Base-by-base conservation (phyloP, 2,329 filamentous ascomycete species). In the Monosporascus sp. region DNA sequence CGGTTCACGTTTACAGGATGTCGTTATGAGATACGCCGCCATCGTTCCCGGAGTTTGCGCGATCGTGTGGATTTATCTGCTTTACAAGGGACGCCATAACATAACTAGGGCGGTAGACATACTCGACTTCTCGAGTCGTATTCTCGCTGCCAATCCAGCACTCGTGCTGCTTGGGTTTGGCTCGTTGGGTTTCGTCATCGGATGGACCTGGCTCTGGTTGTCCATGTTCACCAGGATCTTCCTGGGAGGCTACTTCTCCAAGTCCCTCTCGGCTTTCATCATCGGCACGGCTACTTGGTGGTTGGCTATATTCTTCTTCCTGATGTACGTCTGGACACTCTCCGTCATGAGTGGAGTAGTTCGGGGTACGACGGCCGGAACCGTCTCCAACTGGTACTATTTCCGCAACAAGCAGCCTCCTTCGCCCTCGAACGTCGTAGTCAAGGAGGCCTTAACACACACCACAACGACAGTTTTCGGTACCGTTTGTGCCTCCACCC, bases 361-460 rank as follows among this genome's bases (percentile, higher is more conserved):
- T 69, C 86, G 94, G 54, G 87, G 90, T 22, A 94, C 92, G 17
- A 96, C 93, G 15, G 93, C 91, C 24, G 94, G 94, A 11, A 96
- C 93, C 1, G 93, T 97, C 24, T 96, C 90, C 41, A 94, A 99
- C 71, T 99, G 94, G 94, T 99, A 99, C 72, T 99, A 97, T 71
- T 93, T 97, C 71, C 90, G 94, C 57, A 88, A 95, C 62, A 85
- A 86, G 5, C 81, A 86, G 11, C 90, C 93, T 5, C 78, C 87
- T 8, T 86, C 91, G 2, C 85, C 89, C 1, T 92, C 90, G 1
- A 79, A 81, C 53, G 87, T 92, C 52, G 87, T 97, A 48, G 90
- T 97, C 25, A 78, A 83, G 56, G 93, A 92, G 7, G 93, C 92
- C 15, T 76, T 96, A 45, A 77, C 79, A 49, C 94, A 99, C 72